Base-by-base conservation (phyloP, 2,329 filamentous ascomycete species). In the Furcasterigmium furcatum region DNA sequence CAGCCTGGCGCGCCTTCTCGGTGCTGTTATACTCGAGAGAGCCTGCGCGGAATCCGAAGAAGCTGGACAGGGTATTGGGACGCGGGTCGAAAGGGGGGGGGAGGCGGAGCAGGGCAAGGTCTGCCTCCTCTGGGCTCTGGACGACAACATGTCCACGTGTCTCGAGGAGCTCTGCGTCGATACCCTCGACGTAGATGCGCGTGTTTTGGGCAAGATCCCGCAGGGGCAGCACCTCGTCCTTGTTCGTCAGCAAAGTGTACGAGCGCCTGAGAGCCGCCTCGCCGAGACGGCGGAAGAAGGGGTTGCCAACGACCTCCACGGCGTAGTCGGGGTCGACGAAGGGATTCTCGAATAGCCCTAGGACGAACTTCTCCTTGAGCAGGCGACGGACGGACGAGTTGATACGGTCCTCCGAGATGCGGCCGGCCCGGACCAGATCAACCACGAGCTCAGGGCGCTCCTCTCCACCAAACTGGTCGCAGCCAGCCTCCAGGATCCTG, bases 401-500 rank as follows among this genome's bases (percentile, higher is more conserved):
- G 4, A 79, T 56, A 12, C 74, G 71, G 1, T 56, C 54, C 44
- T 77, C 72, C 8, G 64, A 51, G 12, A 72, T 54, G n/a, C 59
- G 54, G 21, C 65, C 69, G 39, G 65, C 62, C 2, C 64, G 52
- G 0, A 76, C 72, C 0, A 74, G 59, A 45, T 76, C 62, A 3
- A 74, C 54, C n/a, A 79, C 58, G 2, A 79, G 65, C 44, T 79
- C 74, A 0, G 72, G 66, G 0, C 68, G 57, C 4, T 62, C 52
- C 52, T 79, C 76, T 10, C 76, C 75, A 2, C 76, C 75, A 41
- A 79, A 68, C 46, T 77, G 74, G 47, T 79, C 76, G 27, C 69
- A 71, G 0, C 76, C 76, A 1, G 75, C 74, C 8, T 77, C 66
- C 2, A 79, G 50, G 8, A 79, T 63, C 48, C 59, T 70, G 14